Base-by-base conservation (phyloP, 1,284 basidiomycete species). In the Puccinia novopanici region DNA sequence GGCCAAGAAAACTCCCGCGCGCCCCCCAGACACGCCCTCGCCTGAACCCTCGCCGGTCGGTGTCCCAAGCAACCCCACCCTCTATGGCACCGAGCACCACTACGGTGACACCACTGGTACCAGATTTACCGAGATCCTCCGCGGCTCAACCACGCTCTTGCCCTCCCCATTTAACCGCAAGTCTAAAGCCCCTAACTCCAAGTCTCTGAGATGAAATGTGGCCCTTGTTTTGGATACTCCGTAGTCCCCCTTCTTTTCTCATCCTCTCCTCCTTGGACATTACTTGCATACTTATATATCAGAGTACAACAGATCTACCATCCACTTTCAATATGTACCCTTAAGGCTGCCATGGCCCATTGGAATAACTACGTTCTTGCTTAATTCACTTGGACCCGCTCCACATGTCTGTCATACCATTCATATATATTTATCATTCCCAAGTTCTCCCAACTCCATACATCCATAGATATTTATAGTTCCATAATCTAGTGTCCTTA, bases 71-170 rank as follows among this genome's bases (percentile, higher is more conserved):
- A 22, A 77, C 30, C 59, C 75, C 15, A 77, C 75, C 6, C 65
- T 77, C 40, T 77, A 54, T 70, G 75, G 75, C 6, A 77, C 75
- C 27, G 75, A 77, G 52, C 30, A 37, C 34, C 59, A 67, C n/a
- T 77, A 77, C 55, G 37, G 42, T 8, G 45, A 77, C 48, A 37
- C 34, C 34, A 40, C 75, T 9, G 42, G 40, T 22, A 34, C 48
- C 19, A 24, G 61, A n/a, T 77, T 77, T 40, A 45, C 48, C 24
- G 75, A 77, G 30, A 40, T 37, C 37, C 50, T 67, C 12, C 63
- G 50, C 17, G 52, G 45, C 17, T 27, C n/a, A 13, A 70, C 50
- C 45, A 68, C 63, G 12, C 67, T 77, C 12, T 45, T 77, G 48
- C 70, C 70, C 22, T 67, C 63, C 24, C 63, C 63, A 6, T 22